Base-by-base conservation (phyloP, 169 alveolate genomes). In the Plasmodium adleri region DNA sequence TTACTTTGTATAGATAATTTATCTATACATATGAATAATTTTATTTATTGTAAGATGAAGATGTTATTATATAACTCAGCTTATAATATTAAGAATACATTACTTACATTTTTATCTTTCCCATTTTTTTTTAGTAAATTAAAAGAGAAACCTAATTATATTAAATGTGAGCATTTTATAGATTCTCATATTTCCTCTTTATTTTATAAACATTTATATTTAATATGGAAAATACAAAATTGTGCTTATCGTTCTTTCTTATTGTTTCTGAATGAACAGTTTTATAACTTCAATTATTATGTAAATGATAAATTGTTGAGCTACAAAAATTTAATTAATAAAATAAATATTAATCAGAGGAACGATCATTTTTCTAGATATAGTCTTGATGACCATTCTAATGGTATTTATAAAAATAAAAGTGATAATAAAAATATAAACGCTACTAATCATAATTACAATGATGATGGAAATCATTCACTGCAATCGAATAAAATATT, bases 211-310 rank as follows among this genome's bases (percentile, higher is more conserved):
- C 62, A 54, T 24, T 17, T 78, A 8, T 78, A 78, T 47, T 13
- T 10, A 22, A 64, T 78, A 10, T 78, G 89, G 89, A 78, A 78
- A 52, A 20, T 78, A 10, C 64, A 66, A n/a, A 45, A 58, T 20
- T 78, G 89, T 47, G 66, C 89, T 1, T 78, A 78, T 24, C 64
- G 89, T 8, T 64, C 89, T 20, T 78, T 78, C 39, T 49, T 78
- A 13, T 45, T 78, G 15, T 78, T 78, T 70, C 66, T 63, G 7
- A 78, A 78, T 15, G 67, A 78, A 7, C 17, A 45, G 12, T 78
- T 78, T 70, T 78, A 78, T 59, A 47, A 64, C 1, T 78, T 64
- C 43, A 66, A 52, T 15, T 70, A 78, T 63, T 49, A 20, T 15
- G 24, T 78, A 49, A 78, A 78, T 22, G 74, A 78, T 28, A 9